phyloP scores from a whole-genome alignment of 1,139 yeast species.

The Debaryomyces psychrophilus region DNA sequence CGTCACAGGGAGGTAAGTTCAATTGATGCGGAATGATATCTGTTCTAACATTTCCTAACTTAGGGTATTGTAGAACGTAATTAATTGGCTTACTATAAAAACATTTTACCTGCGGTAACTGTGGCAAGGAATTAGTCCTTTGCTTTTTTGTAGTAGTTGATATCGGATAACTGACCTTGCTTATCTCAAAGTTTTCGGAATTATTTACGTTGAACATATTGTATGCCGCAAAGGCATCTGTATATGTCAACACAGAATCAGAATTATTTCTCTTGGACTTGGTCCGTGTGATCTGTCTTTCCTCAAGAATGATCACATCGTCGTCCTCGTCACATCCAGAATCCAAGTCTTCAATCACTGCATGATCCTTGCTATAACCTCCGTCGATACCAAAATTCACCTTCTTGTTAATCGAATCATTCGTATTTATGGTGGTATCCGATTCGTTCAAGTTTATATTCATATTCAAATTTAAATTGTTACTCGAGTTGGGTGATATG shows the following conservation, averaged over 20 bases:
- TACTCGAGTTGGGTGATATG: conserved; percentile 11
- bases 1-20: conserved; percentile 58
- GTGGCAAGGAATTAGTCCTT: conserved; percentile 73
- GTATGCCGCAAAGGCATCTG: conserved; percentile 48
- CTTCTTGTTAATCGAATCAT: conserved; percentile 8
- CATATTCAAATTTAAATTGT: conserved; percentile 12
- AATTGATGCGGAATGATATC: conserved; percentile 44
- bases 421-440: conserved; percentile 15
- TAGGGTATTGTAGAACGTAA: conserved; percentile 43
- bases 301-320: conserved; percentile 41
- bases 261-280: conserved; percentile 39
- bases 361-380: conserved; percentile 11
- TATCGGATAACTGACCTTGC: conserved; percentile 15
- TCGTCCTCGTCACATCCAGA: conserved; percentile 39
- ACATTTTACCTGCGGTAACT: conserved; percentile 58
- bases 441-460: conserved; percentile 10
- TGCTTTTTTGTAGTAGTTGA: conserved; percentile 43
- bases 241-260: conserved; percentile 42
- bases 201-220: conserved; percentile 47
- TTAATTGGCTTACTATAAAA: conserved; percentile 45
- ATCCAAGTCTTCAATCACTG: conserved; percentile 31
- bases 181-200: conserved; percentile 19
- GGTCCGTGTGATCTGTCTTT: conserved; percentile 29
- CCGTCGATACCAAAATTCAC: conserved; percentile 1
- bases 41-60: conserved; percentile 48